A percentile compares a stretch with the other conserved stretches of the same genome.
These are phyloP conservation scores for Cubamyces sp. DNA, from an alignment of 768 basidiomycete species.

Conservation along the genomic window DNA sequence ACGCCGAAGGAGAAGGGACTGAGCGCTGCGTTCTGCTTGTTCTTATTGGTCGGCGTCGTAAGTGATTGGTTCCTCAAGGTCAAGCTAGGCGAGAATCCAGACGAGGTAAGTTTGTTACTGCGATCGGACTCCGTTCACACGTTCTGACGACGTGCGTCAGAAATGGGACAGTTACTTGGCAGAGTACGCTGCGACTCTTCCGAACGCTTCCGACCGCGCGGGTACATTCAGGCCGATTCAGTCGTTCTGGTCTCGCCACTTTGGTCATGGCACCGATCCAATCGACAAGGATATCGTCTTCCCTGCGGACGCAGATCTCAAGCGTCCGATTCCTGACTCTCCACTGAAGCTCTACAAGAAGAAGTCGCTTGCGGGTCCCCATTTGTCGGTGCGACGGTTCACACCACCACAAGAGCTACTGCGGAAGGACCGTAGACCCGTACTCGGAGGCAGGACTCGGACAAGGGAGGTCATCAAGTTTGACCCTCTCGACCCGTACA, in stretches of 20 bases:
- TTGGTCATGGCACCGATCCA: slow-evolving; percentile 26
- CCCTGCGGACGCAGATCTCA: slow-evolving; percentile 33
- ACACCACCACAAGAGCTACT: slow-evolving; percentile 24
- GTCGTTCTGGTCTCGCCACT: slow-evolving; percentile 53
- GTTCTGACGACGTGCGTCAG: slow-evolving; percentile 36
- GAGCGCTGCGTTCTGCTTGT: slow-evolving; percentile 58
- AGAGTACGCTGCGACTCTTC: slow-evolving; percentile 57
- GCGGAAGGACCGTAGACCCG: slow-evolving; percentile 23
- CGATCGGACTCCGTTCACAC: background rate
- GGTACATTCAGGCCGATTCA: slow-evolving; percentile 59
- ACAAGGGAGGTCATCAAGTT: slow-evolving; percentile 49
- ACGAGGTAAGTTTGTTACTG: slow-evolving; percentile 49
- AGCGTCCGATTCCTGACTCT: slow-evolving; percentile 21
- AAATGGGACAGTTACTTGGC: slow-evolving; percentile 74
- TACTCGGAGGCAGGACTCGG: slow-evolving; percentile 35
- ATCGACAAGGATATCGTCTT: slow-evolving; percentile 34
- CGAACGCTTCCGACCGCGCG: slow-evolving; percentile 49
- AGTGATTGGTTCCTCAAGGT: slow-evolving; percentile 59
- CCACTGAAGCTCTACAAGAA: slow-evolving; percentile 29
- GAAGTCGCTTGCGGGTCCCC: slow-evolving; percentile 14
- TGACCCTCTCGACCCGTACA: slow-evolving; percentile 33
- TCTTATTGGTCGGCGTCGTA: slow-evolving; percentile 49
- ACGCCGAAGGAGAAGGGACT: slow-evolving; percentile 58
- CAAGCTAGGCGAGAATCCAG: slow-evolving; percentile 68
- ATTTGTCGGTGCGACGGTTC: slow-evolving; percentile 21